Evolutionary conservation across 1,284 basidiomycete genomes (phyloP), one percentile per base, ranked within the genome.

Genomic region (Inonotus obliquus): DNA sequence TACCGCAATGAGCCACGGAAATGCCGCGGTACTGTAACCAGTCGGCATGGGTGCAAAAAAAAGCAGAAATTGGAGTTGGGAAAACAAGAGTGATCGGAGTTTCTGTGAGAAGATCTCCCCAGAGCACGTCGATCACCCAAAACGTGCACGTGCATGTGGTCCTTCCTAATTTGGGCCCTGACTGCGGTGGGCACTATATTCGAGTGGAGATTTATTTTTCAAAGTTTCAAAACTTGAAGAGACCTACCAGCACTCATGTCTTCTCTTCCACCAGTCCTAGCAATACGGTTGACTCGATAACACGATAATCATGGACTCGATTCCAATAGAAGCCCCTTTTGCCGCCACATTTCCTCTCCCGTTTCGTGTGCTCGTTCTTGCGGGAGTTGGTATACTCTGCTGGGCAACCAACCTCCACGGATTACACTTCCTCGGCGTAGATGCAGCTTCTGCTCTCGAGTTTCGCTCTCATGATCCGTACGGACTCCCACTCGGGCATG

Each of bases 321-420:
- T 39, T 41, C 25, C 39, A 48, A 68, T 71, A 47, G 70, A 72
- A 35, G 70, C 77, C 41, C 74, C 79, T 45, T 80, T 87, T 67
- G 81, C 82, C 49, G 76, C 82, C 25, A 75, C 77, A 9, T 91
- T 92, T 70, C 92, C 92, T 7, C 79, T 94, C 4, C 92, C 92
- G 3, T 92, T 92, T 72, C 86, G 92, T 63, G 89, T 91, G 35
- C 80, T 93, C 61, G 81, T 84, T 66, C 80, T 95, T 60, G 74
- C 84, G 62, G 86, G 87, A 29, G 67, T 90, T 55, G 89, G 90
- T 38, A 79, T 92, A 61, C 71, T 92, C 9, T 84, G 85, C 60
- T 94, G 91, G 91, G 93, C 92, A 0, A 84, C 87, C 38, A 97
- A 97, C 74, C 76, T 97, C 5, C 94, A 97, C 73, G 83, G 90